These are phyloP conservation scores for Ilex aquifolium DNA, from an alignment of 257 asterid species.

Conservation along the genomic window DNA sequence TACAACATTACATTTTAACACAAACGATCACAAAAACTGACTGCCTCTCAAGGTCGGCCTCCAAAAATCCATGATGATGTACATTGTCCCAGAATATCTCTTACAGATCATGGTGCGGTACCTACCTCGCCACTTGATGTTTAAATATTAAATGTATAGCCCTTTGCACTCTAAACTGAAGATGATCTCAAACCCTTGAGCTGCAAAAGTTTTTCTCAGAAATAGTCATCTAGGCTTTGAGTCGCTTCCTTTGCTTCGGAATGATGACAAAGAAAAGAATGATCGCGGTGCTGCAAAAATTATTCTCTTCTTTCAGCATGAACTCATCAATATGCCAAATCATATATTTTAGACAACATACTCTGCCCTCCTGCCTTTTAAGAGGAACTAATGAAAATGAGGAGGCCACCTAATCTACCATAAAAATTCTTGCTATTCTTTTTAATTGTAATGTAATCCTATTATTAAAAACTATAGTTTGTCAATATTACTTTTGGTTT, in stretches of 20 bases:
- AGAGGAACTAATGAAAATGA: too few relatives aligned
- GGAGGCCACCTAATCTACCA: too few relatives aligned
- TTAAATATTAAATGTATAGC: neutral
- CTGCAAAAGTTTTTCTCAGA: slow-evolving; percentile 12
- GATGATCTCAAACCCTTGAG: slow-evolving; percentile 14
- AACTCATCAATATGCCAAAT: neutral
- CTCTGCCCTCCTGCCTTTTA: too few relatives aligned
- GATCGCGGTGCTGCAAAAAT: slow-evolving; percentile 77
- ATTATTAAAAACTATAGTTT: too few relatives aligned
- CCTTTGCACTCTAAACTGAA: slow-evolving; percentile 1
- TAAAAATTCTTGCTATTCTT: too few relatives aligned
- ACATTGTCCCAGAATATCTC: slow-evolving; percentile 17
- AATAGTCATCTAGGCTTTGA: slow-evolving; percentile 60
- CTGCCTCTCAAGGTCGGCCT: slow-evolving; percentile 20
- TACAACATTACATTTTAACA: slow-evolving; percentile 37
- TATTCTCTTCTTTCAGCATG: neutral
- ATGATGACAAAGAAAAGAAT: slow-evolving; percentile 78
- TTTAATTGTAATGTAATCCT: too few relatives aligned
- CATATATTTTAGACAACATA: too few relatives aligned
- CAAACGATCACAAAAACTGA: slow-evolving; percentile 15
- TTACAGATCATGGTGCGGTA: slow-evolving; percentile 10
- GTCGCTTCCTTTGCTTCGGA: slow-evolving; percentile 93
- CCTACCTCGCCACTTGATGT: slow-evolving; percentile 23
- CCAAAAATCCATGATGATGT: slow-evolving; percentile 20
- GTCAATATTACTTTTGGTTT: too few relatives aligned